A percentile compares a stretch with the other conserved stretches of the same genome.
Evolutionary conservation across 192 early-diverging fungal species (phyloP).

Genomic region (Podila epigama): DNA sequence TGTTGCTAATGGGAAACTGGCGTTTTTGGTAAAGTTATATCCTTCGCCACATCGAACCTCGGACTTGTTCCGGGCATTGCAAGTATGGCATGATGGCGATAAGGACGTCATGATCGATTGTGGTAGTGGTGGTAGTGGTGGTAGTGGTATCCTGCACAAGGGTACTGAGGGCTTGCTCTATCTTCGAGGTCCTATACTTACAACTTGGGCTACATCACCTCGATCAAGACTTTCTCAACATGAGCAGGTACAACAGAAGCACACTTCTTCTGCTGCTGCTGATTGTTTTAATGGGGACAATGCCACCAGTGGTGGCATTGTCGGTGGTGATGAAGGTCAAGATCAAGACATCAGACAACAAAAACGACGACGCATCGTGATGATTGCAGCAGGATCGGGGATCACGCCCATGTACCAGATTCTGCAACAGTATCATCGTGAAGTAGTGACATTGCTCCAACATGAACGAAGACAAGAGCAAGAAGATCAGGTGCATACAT

Average conservation of each 20-base stretch:
- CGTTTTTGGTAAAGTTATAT: conserved; percentile 36
- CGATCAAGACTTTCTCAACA: background rate
- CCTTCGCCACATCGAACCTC: conserved; percentile 29
- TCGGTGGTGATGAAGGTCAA: background rate
- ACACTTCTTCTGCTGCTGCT: no score
- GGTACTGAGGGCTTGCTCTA: conserved; percentile 20
- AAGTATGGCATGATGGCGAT: background rate
- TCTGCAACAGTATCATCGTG: background rate
- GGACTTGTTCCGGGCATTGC: conserved; percentile 24
- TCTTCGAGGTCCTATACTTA: conserved; percentile 34
- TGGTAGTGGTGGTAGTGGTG: no score
- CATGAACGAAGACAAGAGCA: background rate
- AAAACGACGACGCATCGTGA: conserved; percentile 11
- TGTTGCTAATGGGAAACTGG: conserved; percentile 6
- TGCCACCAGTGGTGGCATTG: no score
- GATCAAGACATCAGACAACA: background rate
- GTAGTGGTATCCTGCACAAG: no score
- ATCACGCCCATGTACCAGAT: conserved; percentile 49
- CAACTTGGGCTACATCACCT: background rate
- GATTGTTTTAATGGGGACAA: no score
- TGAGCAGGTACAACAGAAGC: background rate
- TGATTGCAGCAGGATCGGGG: conserved; percentile 43
- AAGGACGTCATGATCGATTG: background rate
- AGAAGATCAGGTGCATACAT: no score
- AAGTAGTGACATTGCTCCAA: background rate